Evolutionary conservation across 306 rosid genomes (phyloP).

Genomic region (Albizia julibrissin): DNA sequence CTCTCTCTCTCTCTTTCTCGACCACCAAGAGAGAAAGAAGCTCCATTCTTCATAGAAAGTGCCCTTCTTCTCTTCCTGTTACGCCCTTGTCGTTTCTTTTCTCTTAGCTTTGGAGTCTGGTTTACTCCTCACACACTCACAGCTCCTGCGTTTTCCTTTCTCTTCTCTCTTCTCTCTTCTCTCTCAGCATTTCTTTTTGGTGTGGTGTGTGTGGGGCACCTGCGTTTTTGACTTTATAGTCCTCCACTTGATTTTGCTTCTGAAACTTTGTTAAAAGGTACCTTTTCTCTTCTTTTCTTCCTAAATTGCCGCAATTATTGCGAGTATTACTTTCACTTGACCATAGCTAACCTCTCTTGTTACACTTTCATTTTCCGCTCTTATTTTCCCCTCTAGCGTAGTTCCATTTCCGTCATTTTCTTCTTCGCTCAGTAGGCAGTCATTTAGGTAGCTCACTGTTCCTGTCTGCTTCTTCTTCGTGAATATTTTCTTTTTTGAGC

Average conservation of each 20-base stretch:
- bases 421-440: slow-evolving; percentile 23
- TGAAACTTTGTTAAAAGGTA: slow-evolving; percentile 51
- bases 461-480: slow-evolving; percentile 33
- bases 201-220: slow-evolving; percentile 45
- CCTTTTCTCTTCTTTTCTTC: slow-evolving; percentile 36
- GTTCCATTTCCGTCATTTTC: slow-evolving; percentile 29
- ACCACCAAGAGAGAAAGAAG: slow-evolving; percentile 2
- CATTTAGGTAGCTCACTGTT: slow-evolving; percentile 39
- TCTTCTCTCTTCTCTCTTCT: slow-evolving; percentile 26
- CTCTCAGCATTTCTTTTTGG: slow-evolving; percentile 33
- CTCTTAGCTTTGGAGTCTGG: slow-evolving; percentile 37
- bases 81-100: slow-evolving; percentile 23
- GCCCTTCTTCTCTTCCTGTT: slow-evolving; percentile 20
- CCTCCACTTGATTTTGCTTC: slow-evolving; percentile 54
- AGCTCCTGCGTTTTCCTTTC: slow-evolving; percentile 5
- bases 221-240: slow-evolving; percentile 50
- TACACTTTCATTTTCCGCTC: slow-evolving; percentile 43
- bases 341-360: slow-evolving; percentile 21
- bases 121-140: slow-evolving; percentile 43
- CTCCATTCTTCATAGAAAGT: slow-evolving; percentile 10
- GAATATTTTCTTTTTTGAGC: background rate
- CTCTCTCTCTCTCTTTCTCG: background rate
- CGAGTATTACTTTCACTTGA: slow-evolving; percentile 16
- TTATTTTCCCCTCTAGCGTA: background rate
- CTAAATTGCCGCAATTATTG: slow-evolving; percentile 41